Evolutionary conservation across 2,329 filamentous ascomycete genomes (phyloP).

Genomic region (Echinosphaeria canescens): DNA sequence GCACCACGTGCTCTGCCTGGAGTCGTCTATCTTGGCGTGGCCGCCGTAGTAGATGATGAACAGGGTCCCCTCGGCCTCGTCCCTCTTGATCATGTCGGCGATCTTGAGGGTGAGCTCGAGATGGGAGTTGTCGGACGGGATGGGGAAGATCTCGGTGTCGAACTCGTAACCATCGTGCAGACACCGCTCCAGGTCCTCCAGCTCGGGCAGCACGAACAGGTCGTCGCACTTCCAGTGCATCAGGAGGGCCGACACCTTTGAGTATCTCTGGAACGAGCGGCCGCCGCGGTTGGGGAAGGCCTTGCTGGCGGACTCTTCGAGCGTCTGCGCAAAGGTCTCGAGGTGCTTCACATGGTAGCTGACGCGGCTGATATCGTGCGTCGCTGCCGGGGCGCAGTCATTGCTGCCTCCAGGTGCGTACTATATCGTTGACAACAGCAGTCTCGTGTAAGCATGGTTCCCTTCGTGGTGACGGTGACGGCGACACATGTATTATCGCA

Average conservation of each 20-base stretch:
- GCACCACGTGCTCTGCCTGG: conserved; percentile 37
- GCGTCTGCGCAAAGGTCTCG: conserved; percentile 20
- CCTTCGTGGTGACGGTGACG: no score
- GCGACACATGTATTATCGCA: not conserved
- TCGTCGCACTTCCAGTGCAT: conserved; percentile 36
- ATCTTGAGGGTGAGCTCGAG: conserved; percentile 34
- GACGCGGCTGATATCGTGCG: conserved; percentile 33
- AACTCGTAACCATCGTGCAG: conserved; percentile 31
- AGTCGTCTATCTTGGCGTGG: conserved; percentile 35
- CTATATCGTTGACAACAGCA: conserved; percentile 7
- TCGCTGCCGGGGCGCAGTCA: conserved; percentile 18
- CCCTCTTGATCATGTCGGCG: conserved; percentile 31
- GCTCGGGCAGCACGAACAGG: conserved; percentile 32
- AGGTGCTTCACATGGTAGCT: conserved; percentile 35
- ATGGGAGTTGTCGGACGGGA: conserved; percentile 34
- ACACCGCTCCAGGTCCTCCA: conserved; percentile 32
- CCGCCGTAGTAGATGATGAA: conserved; percentile 38
- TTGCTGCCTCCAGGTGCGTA: conserved; percentile 21
- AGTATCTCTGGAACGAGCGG: conserved; percentile 27
- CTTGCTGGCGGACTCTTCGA: conserved; percentile 24
- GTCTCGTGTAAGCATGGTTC: not conserved
- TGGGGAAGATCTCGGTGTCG: conserved; percentile 32
- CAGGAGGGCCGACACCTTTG: conserved; percentile 28
- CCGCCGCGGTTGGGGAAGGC: conserved; percentile 35
- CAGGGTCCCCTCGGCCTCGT: conserved; percentile 30